phyloP scores from a whole-genome alignment of 768 basidiomycete species.

The Mycena galericulata region DNA sequence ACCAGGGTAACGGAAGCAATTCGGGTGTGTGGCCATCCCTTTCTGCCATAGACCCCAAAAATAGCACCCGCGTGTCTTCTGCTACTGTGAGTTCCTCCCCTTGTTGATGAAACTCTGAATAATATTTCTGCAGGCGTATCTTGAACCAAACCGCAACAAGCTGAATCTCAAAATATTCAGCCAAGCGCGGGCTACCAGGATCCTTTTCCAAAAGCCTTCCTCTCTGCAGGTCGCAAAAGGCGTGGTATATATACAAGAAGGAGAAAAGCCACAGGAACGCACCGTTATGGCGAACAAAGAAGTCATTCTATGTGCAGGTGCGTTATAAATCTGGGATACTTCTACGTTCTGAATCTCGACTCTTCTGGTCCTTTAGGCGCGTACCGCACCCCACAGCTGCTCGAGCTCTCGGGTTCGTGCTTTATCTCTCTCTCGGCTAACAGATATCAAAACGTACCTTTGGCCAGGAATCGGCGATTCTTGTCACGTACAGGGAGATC shows the following conservation, averaged over 20 bases:
- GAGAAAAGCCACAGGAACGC: not conserved
- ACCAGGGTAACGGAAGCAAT: conserved; percentile 8
- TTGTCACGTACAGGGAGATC: not conserved
- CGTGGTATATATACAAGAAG: not conserved
- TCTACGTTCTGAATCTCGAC: not conserved
- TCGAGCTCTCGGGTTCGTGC: conserved; percentile 2
- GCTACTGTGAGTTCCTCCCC: not conserved
- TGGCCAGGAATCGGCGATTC: not conserved
- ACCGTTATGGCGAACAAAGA: conserved; percentile 2
- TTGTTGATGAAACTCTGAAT: not conserved
- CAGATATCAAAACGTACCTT: not conserved
- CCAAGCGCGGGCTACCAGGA: not conserved
- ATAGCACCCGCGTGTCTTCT: not conserved
- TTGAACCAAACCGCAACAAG: not conserved
- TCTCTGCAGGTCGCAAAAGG: too few species aligned
- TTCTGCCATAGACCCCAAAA: not conserved
- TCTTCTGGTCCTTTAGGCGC: not conserved
- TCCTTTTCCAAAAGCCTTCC: not conserved
- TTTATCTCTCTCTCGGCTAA: not conserved
- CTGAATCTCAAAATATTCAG: not conserved
- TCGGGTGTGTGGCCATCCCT: conserved; percentile 15
- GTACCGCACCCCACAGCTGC: conserved; percentile 7
- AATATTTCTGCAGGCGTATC: not conserved
- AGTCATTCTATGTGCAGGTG: conserved; percentile 14
- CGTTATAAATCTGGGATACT: not conserved